Percentiles rank a stretch among this genome's conserved stretches.
Evolutionary conservation across 805 yeast species (phyloP).

Genomic region (Zygosaccharomyces rouxii): DNA sequence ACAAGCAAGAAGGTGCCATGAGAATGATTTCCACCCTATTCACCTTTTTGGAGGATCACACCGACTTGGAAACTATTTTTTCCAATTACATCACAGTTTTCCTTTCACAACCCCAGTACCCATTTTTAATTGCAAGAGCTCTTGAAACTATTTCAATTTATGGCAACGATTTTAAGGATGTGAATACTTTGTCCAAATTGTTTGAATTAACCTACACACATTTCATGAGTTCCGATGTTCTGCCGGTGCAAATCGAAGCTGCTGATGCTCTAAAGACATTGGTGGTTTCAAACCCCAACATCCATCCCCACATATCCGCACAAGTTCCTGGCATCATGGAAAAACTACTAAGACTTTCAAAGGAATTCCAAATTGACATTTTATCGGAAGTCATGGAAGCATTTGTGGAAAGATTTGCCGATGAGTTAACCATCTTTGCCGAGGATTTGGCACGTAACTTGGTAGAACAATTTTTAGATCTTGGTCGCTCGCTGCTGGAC

Average conservation of each 20-base stretch:
- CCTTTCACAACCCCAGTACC: conserved; percentile 47
- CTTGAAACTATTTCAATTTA: conserved; percentile 51
- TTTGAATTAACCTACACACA: conserved; percentile 41
- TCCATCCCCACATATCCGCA: conserved; percentile 62
- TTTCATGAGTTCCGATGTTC: conserved; percentile 42
- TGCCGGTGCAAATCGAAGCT: conserved; percentile 81
- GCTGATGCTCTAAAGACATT: conserved; percentile 84
- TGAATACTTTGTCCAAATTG: conserved; percentile 37
- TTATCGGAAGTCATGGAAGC: conserved; percentile 91
- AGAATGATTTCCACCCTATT: conserved; percentile 74
- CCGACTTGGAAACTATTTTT: conserved; percentile 64
- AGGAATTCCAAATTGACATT: conserved; percentile 79
- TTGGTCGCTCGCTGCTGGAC: conserved; percentile 56
- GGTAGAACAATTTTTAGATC: conserved; percentile 54
- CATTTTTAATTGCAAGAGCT: conserved; percentile 69
- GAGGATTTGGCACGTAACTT: conserved; percentile 56
- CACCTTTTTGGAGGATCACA: conserved; percentile 26
- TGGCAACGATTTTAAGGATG: conserved; percentile 35
- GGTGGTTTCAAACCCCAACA: conserved; percentile 55
- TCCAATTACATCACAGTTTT: conserved; percentile 60
- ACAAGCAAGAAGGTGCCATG: conserved; percentile 76
- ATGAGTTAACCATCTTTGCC: conserved; percentile 86
- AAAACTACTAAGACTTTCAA: conserved; percentile 66
- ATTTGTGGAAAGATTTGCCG: conserved; percentile 82
- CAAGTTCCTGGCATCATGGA: conserved; percentile 82